These are phyloP conservation scores for Phytophthora brassicae DNA, from an alignment of 352 stramenopile genomes.

Conservation along the genomic window DNA sequence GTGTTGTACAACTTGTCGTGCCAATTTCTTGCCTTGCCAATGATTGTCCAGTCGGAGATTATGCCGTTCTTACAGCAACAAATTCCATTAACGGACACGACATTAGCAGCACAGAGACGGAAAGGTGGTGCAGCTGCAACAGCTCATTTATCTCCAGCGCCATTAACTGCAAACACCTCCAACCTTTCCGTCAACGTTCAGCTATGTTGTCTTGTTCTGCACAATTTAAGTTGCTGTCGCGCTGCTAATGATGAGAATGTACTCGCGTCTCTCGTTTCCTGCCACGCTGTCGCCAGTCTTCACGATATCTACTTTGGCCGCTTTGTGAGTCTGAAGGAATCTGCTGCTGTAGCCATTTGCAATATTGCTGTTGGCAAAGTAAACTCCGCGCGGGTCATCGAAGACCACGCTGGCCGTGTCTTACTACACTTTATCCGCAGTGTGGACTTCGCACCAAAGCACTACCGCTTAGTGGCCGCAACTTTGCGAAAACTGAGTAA, in stretches of 20 bases:
- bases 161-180: background rate
- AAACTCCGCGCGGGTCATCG: slow-evolving; percentile 62
- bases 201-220: slow-evolving; percentile 65
- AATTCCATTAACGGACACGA: slow-evolving; percentile 30
- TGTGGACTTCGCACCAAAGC: slow-evolving; percentile 34
- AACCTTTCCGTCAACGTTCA: slow-evolving; percentile 34
- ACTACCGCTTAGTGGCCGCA: slow-evolving; percentile 48
- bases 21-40: slow-evolving; percentile 40
- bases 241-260: slow-evolving; percentile 20
- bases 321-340: slow-evolving; percentile 55
- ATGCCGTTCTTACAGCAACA: slow-evolving; percentile 56
- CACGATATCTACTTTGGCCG: slow-evolving; percentile 51
- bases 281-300: slow-evolving; percentile 43
- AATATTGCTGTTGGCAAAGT: slow-evolving; percentile 69
- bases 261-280: slow-evolving; percentile 56
- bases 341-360: slow-evolving; percentile 53
- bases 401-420: slow-evolving; percentile 49
- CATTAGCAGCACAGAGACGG: slow-evolving; percentile 13
- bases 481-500: slow-evolving; percentile 65
- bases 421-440: slow-evolving; percentile 62
- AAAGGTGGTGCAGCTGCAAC: slow-evolving; percentile 2
- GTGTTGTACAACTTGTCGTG: slow-evolving; percentile 82
- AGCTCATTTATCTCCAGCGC: slow-evolving; percentile 2
- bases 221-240: slow-evolving; percentile 70
- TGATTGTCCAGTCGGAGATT: slow-evolving; percentile 58